These are phyloP conservation scores for Solanum acaule DNA, from an alignment of 257 asterid genomes.

Conservation along the genomic window DNA sequence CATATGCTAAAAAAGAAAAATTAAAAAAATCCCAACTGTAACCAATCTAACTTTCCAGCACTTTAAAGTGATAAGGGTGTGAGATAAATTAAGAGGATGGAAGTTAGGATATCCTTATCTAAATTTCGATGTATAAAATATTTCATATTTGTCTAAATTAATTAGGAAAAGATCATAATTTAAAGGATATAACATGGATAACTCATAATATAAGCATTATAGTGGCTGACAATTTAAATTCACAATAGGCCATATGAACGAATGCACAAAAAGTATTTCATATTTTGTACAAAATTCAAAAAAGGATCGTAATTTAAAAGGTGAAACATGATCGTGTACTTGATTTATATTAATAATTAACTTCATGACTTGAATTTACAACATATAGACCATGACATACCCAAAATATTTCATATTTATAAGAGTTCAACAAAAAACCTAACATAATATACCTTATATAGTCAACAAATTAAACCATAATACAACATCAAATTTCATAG, in stretches of 20 bases:
- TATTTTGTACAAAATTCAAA: not conserved
- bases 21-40: not conserved
- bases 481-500: not conserved
- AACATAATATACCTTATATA: too few relatives aligned
- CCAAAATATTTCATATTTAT: not conserved
- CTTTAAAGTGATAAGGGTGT: not conserved
- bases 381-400: not conserved
- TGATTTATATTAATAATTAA: not conserved
- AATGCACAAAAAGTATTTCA: not conserved
- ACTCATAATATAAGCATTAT: too few relatives aligned
- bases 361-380: not conserved
- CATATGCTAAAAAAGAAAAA: not conserved
- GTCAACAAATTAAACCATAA: not conserved
- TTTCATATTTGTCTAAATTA: not conserved
- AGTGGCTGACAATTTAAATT: too few relatives aligned
- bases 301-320: fast-evolving
- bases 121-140: not conserved
- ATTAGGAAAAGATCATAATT: too few relatives aligned
- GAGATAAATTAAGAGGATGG: not conserved
- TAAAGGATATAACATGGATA: too few relatives aligned
- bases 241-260: too few relatives aligned
- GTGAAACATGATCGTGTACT: fast-evolving
- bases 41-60: not conserved
- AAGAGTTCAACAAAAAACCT: not conserved
- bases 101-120: too few relatives aligned